Evolutionary conservation across 768 basidiomycete genomes (phyloP).

Genomic region (Termitomyces sp.): DNA sequence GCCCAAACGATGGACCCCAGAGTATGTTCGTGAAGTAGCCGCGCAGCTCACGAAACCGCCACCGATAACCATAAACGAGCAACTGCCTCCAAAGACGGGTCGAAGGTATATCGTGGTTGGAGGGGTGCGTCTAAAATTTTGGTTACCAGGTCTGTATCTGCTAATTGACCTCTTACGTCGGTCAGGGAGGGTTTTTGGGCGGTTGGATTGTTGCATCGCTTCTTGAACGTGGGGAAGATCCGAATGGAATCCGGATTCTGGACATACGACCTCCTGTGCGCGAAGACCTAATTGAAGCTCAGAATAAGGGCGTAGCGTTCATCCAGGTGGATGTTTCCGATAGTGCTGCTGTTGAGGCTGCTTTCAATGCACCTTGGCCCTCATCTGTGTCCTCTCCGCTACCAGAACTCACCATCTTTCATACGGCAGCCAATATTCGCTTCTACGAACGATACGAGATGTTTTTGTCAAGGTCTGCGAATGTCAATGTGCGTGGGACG

Average conservation of each 20-base stretch:
- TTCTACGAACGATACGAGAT: constrained; percentile 64
- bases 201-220: constrained; percentile 76
- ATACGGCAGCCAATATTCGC: constrained; percentile 76
- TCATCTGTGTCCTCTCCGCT: constrained; percentile 16
- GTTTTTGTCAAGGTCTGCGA: constrained; percentile 53
- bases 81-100: constrained; percentile 68
- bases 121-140: constrained; percentile 40
- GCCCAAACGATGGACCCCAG: constrained; percentile 47
- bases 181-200: constrained; percentile 73
- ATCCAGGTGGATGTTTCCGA: constrained; percentile 60
- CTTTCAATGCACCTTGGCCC: constrained; percentile 68
- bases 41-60: constrained; percentile 33
- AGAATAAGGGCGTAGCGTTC: constrained; percentile 54
- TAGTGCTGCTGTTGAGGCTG: constrained; percentile 48
- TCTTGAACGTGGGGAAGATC: constrained; percentile 69
- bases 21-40: constrained; percentile 39
- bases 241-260: constrained; percentile 59
- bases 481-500: constrained; percentile 68
- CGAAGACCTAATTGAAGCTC: constrained; percentile 52
- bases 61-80: constrained; percentile 34
- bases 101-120: constrained; percentile 76
- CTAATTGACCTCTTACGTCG: background rate
- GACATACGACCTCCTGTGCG: constrained; percentile 66
- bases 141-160: background rate
- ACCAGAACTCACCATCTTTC: constrained; percentile 62